Evolutionary conservation across 768 basidiomycete genomes (phyloP).

Genomic region (Podaxis pistillaris): DNA sequence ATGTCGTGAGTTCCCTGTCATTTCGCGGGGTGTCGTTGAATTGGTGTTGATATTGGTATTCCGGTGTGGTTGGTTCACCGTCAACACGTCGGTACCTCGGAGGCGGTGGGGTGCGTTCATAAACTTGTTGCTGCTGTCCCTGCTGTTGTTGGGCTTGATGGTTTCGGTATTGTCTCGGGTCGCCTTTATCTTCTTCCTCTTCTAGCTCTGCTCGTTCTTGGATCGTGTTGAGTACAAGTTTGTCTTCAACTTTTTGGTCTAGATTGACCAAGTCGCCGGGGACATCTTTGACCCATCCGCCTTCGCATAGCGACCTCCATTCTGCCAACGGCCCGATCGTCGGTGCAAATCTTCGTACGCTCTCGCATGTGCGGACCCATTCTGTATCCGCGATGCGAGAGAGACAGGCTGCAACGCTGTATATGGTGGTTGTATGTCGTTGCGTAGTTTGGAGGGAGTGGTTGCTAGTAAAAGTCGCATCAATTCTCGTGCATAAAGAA

Average conservation of each 20-base stretch:
- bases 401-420: slow-evolving; percentile 60
- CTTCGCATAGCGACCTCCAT: slow-evolving; percentile 75
- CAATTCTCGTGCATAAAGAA: background rate
- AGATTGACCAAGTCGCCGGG: slow-evolving; percentile 44
- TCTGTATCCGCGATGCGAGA: slow-evolving; percentile 76
- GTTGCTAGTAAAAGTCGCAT: slow-evolving; percentile 42
- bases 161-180: background rate
- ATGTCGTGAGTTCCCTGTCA: background rate
- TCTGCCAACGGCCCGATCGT: slow-evolving; percentile 69
- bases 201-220: slow-evolving; percentile 8
- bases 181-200: background rate
- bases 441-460: slow-evolving; percentile 64
- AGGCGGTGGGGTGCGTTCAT: background rate
- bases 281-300: slow-evolving; percentile 59
- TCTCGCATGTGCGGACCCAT: slow-evolving; percentile 72
- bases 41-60: background rate
- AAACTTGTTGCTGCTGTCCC: background rate
- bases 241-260: slow-evolving; percentile 17
- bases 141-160: background rate
- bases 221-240: slow-evolving; percentile 11
- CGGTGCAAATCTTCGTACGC: slow-evolving; percentile 64
- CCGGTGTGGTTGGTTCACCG: background rate
- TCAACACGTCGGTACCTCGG: background rate
- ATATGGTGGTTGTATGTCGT: slow-evolving; percentile 56
- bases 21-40: background rate